These are phyloP conservation scores for Mycena epipterygia DNA, from an alignment of 768 basidiomycete species.

Conservation along the genomic window DNA sequence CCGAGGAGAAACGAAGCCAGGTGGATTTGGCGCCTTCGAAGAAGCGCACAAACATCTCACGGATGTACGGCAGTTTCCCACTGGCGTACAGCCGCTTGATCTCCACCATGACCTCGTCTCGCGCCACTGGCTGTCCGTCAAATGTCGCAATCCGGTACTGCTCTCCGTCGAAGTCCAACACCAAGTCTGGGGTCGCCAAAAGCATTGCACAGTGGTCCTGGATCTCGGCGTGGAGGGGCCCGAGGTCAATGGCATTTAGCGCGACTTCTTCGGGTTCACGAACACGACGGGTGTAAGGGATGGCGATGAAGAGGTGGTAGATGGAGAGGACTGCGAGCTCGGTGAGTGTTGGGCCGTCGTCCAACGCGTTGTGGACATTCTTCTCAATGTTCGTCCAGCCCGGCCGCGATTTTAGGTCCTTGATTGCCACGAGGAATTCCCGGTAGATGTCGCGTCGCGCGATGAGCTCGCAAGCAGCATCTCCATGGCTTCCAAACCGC, in stretches of 20 bases:
- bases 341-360: conserved; percentile 37
- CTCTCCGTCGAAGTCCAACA: conserved; percentile 29
- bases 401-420: neutral
- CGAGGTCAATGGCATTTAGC: conserved; percentile 33
- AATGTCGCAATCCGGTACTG: neutral
- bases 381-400: neutral
- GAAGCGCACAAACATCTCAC: conserved; percentile 25
- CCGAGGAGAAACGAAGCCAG: conserved; percentile 29
- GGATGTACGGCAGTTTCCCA: conserved; percentile 22
- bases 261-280: conserved; percentile 17
- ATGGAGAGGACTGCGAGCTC: conserved; percentile 38
- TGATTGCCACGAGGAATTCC: conserved; percentile 1
- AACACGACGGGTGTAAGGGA: conserved; percentile 36
- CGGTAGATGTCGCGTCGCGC: neutral
- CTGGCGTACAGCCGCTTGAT: conserved; percentile 2
- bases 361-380: conserved; percentile 38
- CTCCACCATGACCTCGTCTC: conserved; percentile 12
- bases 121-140: conserved; percentile 25
- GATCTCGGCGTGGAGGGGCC: conserved; percentile 34
- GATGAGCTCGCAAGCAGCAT: neutral
- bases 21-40: conserved; percentile 32
- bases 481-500: conserved; percentile 2
- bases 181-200: conserved; percentile 29
- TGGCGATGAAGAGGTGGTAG: conserved; percentile 31
- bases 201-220: conserved; percentile 22